Evolutionary conservation across 2,329 filamentous ascomycete genomes (phyloP).

Genomic region (Botrytis galanthina): DNA sequence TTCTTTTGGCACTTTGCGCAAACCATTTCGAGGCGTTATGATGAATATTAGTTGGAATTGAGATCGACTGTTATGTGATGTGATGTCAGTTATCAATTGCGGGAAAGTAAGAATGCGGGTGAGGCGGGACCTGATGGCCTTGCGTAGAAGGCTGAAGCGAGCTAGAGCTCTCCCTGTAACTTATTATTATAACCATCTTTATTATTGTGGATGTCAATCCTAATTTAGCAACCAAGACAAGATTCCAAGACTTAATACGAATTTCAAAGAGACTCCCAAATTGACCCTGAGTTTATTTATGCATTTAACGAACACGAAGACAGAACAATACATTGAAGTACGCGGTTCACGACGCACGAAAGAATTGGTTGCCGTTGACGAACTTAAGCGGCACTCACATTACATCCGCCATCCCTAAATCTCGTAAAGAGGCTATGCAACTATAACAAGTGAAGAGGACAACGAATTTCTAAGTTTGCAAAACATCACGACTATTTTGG

Average conservation of each 20-base stretch:
- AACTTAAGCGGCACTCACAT: slow-evolving; percentile 5
- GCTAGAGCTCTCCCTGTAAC: slow-evolving; percentile 11
- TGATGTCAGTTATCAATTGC: slow-evolving; percentile 17
- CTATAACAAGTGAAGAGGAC: neutral
- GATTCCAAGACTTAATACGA: slow-evolving; percentile 17
- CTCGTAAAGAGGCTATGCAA: slow-evolving; percentile 28
- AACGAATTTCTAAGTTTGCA: neutral
- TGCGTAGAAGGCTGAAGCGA: slow-evolving; percentile 12
- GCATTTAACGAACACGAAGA: neutral
- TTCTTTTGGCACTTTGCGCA: slow-evolving; percentile 64
- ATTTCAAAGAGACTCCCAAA: neutral
- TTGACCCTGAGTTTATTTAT: neutral
- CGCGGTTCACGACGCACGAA: neutral
- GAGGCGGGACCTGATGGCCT: slow-evolving; percentile 10
- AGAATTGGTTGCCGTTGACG: slow-evolving; percentile 4
- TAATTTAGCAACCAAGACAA: slow-evolving; percentile 19
- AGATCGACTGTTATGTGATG: slow-evolving; percentile 22
- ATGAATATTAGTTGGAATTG: slow-evolving; percentile 12
- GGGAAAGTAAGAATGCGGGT: slow-evolving; percentile 5
- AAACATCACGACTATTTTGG: neutral
- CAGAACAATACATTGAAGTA: neutral
- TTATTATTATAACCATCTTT: neutral
- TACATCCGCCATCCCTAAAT: slow-evolving; percentile 7
- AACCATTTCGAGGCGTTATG: slow-evolving; percentile 50
- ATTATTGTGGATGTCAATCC: slow-evolving; percentile 19